Evolutionary conservation across 2,329 filamentous ascomycete species (phyloP).

Genomic region (Fusarium beomiforme): DNA sequence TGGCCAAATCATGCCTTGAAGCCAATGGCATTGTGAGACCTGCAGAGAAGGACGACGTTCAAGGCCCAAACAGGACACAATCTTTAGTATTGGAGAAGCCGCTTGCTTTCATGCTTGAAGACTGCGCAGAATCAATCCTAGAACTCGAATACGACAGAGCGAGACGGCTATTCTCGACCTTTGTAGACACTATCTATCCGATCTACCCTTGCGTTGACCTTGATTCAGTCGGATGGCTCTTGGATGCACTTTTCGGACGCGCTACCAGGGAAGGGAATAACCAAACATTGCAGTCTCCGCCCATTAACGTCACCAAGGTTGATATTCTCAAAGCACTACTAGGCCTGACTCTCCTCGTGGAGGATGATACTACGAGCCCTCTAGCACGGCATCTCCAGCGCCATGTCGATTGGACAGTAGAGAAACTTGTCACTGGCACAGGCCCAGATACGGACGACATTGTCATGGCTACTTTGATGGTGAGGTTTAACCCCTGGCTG

Average conservation of each 20-base stretch:
- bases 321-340: neutral
- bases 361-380: accelerated
- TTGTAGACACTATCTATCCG: neutral
- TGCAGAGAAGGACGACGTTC: neutral
- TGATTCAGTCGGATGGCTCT: accelerated
- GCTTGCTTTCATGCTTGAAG: neutral
- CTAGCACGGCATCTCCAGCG: neutral
- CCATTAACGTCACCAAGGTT: neutral
- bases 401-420: neutral
- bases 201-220: neutral
- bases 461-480: neutral
- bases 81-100: accelerated
- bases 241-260: neutral
- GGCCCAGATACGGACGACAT: neutral
- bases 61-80: neutral
- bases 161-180: accelerated
- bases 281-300: neutral
- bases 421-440: neutral
- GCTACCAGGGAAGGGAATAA: too few species aligned
- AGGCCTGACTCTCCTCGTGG: accelerated
- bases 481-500: neutral
- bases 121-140: neutral
- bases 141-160: accelerated
- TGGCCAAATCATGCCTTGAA: neutral
- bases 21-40: neutral